Percentiles rank a stretch among this genome's conserved stretches.
phyloP scores from a whole-genome alignment of 176 grass and related monocot species.

The Hsuehochloa calcarea region DNA sequence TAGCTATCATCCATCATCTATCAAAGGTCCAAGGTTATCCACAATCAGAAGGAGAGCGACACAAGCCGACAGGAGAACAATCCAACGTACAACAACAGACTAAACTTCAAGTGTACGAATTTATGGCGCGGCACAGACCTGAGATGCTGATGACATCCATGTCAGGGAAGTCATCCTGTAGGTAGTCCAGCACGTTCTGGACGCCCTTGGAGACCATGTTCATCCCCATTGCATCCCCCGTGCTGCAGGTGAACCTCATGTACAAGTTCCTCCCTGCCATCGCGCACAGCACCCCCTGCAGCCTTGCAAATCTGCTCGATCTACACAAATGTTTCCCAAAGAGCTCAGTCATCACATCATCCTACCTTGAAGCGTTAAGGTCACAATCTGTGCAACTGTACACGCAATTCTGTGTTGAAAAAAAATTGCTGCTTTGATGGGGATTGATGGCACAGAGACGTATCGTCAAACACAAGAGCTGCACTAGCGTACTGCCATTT shows the following conservation, averaged over 20 bases:
- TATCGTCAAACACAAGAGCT: constrained; percentile 23
- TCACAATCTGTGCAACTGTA: background rate
- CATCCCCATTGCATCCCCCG: constrained; percentile 98
- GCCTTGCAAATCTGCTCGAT: constrained; percentile 76
- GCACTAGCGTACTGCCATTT: background rate
- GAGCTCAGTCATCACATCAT: background rate
- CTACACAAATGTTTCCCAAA: constrained; percentile 45
- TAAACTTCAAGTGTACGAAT: background rate
- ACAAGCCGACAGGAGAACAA: background rate
- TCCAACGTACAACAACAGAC: background rate
- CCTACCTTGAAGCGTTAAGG: background rate
- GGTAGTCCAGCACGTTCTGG: constrained; percentile 79
- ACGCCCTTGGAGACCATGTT: constrained; percentile 97
- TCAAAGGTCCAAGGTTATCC: background rate
- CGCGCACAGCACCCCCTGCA: constrained; percentile 72
- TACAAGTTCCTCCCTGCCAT: constrained; percentile 88
- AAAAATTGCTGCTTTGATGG: background rate
- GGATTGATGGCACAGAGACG: constrained; percentile 2
- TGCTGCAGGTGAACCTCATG: constrained; percentile 89
- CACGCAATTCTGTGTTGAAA: background rate
- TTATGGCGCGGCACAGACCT: constrained; percentile 40
- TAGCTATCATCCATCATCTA: background rate
- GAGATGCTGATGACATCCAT: constrained; percentile 97
- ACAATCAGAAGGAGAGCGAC: background rate
- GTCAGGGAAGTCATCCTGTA: constrained; percentile 80